phyloP scores from a whole-genome alignment of 805 yeast species.

The Wickerhamomyces bovis region DNA sequence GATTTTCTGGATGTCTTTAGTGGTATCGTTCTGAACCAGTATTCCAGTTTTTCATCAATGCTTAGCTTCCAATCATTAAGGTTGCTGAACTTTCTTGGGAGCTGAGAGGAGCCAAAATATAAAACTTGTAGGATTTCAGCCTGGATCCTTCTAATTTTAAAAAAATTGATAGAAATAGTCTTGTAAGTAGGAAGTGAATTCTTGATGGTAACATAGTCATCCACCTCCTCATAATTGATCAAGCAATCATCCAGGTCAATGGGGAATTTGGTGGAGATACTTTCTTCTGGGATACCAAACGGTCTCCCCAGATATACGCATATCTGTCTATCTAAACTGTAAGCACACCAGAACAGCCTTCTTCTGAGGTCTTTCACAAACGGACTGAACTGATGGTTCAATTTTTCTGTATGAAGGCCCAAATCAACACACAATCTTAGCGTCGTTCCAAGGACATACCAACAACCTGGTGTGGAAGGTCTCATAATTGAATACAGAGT shows the following conservation, averaged over 20 bases:
- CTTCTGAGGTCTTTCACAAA: constrained; percentile 64
- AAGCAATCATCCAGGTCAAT: constrained; percentile 67
- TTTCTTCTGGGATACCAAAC: constrained; percentile 80
- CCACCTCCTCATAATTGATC: constrained; percentile 34
- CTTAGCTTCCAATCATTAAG: constrained; percentile 59
- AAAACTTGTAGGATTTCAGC: constrained; percentile 68
- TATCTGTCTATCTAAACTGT: constrained; percentile 78
- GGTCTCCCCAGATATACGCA: constrained; percentile 86
- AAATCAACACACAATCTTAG: constrained; percentile 75
- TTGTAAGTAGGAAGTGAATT: constrained; percentile 56
- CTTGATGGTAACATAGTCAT: constrained; percentile 35
- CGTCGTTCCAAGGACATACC: constrained; percentile 84
- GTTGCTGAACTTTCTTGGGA: constrained; percentile 55
- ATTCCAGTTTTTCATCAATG: constrained; percentile 45
- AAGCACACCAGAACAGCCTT: constrained; percentile 84
- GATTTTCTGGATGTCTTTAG: constrained; percentile 53
- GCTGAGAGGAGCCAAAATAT: constrained; percentile 58
- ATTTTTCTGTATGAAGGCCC: constrained; percentile 70
- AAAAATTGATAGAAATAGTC: constrained; percentile 57
- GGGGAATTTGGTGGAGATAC: constrained; percentile 67
- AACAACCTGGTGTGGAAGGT: constrained; percentile 87
- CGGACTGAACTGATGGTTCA: constrained; percentile 38
- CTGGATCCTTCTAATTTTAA: constrained; percentile 67
- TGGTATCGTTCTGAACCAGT: constrained; percentile 51
- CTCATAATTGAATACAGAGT: constrained; percentile 78